phyloP scores from a whole-genome alignment of 2,329 filamentous ascomycete genomes.

The Cladosporium velox region DNA sequence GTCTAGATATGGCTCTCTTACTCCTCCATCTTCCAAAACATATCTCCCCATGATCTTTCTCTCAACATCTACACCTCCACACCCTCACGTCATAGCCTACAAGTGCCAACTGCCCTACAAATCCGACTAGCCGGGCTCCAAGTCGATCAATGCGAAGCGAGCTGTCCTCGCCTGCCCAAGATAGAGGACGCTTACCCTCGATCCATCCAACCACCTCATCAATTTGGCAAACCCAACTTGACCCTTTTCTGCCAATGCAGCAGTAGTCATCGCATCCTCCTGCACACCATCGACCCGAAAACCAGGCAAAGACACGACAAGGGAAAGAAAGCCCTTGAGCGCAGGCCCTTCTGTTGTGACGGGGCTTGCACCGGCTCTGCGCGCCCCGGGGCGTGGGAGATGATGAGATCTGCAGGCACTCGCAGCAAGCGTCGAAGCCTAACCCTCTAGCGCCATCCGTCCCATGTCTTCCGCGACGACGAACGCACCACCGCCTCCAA shows the following conservation, averaged over 20 bases:
- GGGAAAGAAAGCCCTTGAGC: background rate
- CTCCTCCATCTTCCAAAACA: background rate
- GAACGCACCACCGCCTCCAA: conserved; percentile 5
- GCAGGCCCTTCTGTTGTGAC: background rate
- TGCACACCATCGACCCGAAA: background rate
- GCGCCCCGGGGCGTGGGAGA: background rate
- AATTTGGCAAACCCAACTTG: background rate
- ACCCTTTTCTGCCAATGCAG: background rate
- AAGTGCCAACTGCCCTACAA: background rate
- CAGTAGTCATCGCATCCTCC: background rate
- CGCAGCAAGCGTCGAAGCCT: conserved; percentile 9
- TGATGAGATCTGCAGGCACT: conserved; percentile 14
- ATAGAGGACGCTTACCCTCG: conserved; percentile 7
- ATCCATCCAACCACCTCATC: background rate
- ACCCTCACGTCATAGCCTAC: background rate
- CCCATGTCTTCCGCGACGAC: background rate
- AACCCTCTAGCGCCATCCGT: background rate
- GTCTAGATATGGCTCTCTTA: background rate
- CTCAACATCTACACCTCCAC: background rate
- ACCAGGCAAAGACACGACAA: background rate
- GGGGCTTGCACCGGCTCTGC: conserved; percentile 2
- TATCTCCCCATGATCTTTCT: background rate
- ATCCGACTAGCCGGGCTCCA: background rate
- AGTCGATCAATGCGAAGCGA: conserved; percentile 1
- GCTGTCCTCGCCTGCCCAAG: background rate